Base-by-base conservation (phyloP, 306 rosid species). In the Geum urbanum region DNA sequence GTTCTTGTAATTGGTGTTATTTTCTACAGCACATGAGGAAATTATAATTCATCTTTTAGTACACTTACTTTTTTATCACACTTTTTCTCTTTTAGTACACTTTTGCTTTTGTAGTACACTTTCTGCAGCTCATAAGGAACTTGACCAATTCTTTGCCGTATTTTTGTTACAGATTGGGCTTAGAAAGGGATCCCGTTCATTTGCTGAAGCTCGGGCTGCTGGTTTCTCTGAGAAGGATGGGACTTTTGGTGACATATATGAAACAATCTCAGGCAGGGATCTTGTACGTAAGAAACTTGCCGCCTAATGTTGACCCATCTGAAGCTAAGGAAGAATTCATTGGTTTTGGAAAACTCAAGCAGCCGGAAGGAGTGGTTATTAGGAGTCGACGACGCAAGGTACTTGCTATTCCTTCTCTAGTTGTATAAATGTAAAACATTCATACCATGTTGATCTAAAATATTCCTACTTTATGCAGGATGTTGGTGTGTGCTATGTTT, bases 331-430 rank as follows among this genome's bases (percentile, higher is more conserved):
- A 87, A 76, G 92, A 87, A 74, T 91, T 94, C 71, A 80, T 77
- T 79, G 83, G 81, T 71, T 94, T 94, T 76, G 99, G 99, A 45
- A 82, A 80, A 76, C 89, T 94, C 70, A 84, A 89, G 77, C 78
- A 90, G 70, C 81, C 85, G 9, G 97, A 91, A 52, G 92, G 97
- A 46, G 96, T 94, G 70, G 92, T 91, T 66, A 85, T 94, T 72
- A 81, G 97, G 84, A 91, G 96, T 76, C 95, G n/a, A n/a, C n/a
- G n/a, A n/a, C n/a, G 97, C 83, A 94, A 91, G 97, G 98, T 92
- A 59, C 18, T 72, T 9, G 35, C 63, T 69, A 83, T 24, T 45
- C 35, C 18, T 19, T 46, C 20, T 66, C 63, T 20, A 39, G 57
- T 71, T 49, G 16, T 76, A 63, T 65, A 19, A 45, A 12, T 54